Base-by-base conservation (phyloP, 2,329 filamentous ascomycete species). In the Penicillium sp. region DNA sequence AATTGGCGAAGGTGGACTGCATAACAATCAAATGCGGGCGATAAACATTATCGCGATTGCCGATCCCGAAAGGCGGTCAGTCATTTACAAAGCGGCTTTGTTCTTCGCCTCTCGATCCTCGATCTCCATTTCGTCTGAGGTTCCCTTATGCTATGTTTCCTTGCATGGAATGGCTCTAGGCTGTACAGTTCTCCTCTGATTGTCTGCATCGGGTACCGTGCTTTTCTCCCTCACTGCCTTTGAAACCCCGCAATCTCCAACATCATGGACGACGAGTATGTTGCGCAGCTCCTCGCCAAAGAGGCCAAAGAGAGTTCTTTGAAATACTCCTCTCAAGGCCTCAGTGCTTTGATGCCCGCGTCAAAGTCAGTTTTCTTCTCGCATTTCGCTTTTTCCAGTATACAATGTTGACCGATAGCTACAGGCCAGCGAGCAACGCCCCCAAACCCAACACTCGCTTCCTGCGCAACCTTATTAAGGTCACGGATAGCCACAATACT, bases 381-480 rank as follows among this genome's bases (percentile, higher is more conserved):
- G 8, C 44, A 6, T 51, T 40, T 43, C 32, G 14, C 29, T 8
- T 34, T n/a, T 5, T 6, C 3, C 13, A 36, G n/a, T n/a, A n/a
- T 27, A 27, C 24, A 14, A n/a, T n/a, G 34, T n/a, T 36, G 34
- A 36, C 34, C 13, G 24, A 8, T 27, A 49, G 7, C 29, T 55
- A 22, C 43, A 91, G 85, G 67, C 84, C 86, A 54, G 75, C 83
- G 43, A 83, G 83, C 62, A 84, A 87, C 49, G 84, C 82, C 59
- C 91, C 90, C 1, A 97, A 93, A 70, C 92, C 93, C 3, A 97
- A 99, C 67, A 97, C 90, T 0, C 84, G 89, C 32, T 97, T 97
- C 70, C 77, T 99, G 40, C 87, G 87, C 54, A 89, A 94, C 66
- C 90, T 97, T 53, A 91, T 99, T 58, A 89, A 88, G 59, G 89